phyloP scores from a whole-genome alignment of 129 eudicot species.

The Lonicera japonica region DNA sequence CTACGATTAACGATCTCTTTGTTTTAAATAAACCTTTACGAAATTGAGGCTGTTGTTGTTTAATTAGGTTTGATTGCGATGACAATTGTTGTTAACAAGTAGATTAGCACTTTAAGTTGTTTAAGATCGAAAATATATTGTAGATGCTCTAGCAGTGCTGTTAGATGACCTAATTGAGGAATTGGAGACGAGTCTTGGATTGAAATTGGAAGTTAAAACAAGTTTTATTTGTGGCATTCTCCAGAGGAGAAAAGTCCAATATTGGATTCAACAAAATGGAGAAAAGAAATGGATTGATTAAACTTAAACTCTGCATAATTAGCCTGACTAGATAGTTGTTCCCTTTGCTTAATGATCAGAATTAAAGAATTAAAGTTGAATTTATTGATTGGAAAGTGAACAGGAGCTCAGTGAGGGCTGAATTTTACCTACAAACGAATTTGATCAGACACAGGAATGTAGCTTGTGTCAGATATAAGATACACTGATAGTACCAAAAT shows the following conservation, averaged over 20 bases:
- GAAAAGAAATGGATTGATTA: neutral
- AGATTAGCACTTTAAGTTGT: neutral
- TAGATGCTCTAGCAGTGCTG: neutral
- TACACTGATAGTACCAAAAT: neutral
- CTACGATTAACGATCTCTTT: constrained; percentile 6
- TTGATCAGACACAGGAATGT: neutral
- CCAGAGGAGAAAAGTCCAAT: neutral
- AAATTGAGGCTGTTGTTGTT: neutral
- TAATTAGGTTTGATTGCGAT: neutral
- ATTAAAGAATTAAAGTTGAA: no score
- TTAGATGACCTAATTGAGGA: neutral
- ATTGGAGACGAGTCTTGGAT: neutral
- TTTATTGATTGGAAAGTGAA: neutral
- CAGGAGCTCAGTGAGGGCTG: neutral
- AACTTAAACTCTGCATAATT: neutral
- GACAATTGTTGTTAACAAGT: neutral
- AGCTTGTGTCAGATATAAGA: neutral
- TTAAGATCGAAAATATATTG: no score
- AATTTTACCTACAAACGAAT: neutral
- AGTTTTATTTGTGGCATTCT: neutral
- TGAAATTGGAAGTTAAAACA: neutral
- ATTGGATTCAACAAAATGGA: no score
- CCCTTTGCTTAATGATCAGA: no score
- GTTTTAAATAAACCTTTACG: neutral
- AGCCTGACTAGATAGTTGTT: neutral